Evolutionary conservation across 805 yeast genomes (phyloP).

Genomic region (Jamesozyma rosinii): DNA sequence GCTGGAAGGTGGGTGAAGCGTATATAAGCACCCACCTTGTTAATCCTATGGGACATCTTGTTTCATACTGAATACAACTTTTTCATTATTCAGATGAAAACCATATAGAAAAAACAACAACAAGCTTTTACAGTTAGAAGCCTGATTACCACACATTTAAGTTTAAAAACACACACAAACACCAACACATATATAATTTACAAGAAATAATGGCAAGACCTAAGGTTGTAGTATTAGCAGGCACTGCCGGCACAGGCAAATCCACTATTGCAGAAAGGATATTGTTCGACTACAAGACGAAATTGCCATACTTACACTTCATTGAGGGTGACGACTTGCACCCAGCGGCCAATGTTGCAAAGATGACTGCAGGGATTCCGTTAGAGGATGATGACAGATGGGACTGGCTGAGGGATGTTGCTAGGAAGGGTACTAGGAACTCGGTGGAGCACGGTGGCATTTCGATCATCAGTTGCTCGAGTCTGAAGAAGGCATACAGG

Average conservation of each 20-base stretch:
- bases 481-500: constrained; percentile 68
- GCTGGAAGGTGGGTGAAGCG: no score
- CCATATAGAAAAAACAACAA: background rate
- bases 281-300: constrained; percentile 25
- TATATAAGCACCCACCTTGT: no score
- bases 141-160: no score
- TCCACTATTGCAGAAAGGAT: constrained; percentile 60
- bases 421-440: constrained; percentile 33
- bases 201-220: constrained; percentile 6
- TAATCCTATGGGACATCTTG: no score
- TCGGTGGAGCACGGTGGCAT: constrained; percentile 28
- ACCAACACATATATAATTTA: no score
- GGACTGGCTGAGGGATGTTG: constrained; percentile 68
- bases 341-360: constrained; percentile 60
- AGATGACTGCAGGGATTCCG: constrained; percentile 77
- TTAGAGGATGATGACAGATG: constrained; percentile 84
- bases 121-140: background rate
- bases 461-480: constrained; percentile 70
- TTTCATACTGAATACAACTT: no score
- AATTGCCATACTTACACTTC: constrained; percentile 41
- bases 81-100: background rate
- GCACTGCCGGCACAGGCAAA: constrained; percentile 96
- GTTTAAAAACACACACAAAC: no score
- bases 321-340: constrained; percentile 84
- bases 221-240: constrained; percentile 62